Percentiles rank a stretch among this genome's conserved stretches.
Evolutionary conservation across 1,284 basidiomycete genomes (phyloP).

Genomic region (Rhodotorula sp.): DNA sequence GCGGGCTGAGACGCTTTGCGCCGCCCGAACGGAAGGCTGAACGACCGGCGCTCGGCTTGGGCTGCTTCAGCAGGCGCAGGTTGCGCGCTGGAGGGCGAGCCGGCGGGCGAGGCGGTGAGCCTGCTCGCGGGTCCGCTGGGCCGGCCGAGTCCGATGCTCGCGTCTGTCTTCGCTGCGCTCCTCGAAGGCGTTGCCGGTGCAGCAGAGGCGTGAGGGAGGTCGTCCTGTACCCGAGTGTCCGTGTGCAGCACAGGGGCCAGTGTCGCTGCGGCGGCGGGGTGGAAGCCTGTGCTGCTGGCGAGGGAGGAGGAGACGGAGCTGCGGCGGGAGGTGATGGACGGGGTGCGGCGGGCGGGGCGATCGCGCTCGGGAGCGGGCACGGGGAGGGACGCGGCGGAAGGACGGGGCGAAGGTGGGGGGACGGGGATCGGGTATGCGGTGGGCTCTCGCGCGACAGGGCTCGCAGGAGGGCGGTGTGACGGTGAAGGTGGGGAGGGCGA

Average conservation of each 20-base stretch:
- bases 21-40: background rate
- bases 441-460: background rate
- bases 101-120: background rate
- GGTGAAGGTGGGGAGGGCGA: no score
- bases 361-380: background rate
- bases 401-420: background rate
- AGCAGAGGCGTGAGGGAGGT: background rate
- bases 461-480: no score
- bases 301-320: slow-evolving; percentile 10
- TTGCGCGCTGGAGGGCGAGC: background rate
- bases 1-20: background rate
- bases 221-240: background rate
- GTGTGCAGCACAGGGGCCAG: background rate
- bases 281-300: background rate
- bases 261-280: background rate
- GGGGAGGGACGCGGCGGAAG: background rate
- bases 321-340: slow-evolving; percentile 3
- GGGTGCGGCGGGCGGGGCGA: background rate
- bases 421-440: no score
- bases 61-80: background rate
- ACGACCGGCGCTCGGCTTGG: background rate
- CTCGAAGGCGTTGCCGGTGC: background rate
- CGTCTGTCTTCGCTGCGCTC: background rate
- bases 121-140: background rate
- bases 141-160: background rate